phyloP scores from a whole-genome alignment of 2,329 filamentous ascomycete species.

The Colletotrichum lupini region DNA sequence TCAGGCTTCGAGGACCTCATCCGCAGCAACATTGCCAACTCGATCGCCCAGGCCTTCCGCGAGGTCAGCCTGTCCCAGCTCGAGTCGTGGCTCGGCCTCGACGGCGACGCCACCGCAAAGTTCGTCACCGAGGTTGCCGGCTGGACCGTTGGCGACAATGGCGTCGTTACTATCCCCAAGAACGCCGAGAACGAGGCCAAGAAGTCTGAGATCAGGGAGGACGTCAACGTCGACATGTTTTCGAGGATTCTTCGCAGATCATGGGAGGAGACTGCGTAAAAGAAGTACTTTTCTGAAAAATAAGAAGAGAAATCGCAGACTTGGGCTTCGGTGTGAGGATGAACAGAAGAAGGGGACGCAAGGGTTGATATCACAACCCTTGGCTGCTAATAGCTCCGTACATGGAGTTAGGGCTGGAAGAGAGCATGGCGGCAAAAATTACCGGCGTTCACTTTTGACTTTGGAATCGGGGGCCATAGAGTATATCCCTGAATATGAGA shows the following conservation, averaged over 20 bases:
- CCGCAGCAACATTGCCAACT: constrained; percentile 87
- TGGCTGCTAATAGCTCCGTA: constrained; percentile 32
- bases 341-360: constrained; percentile 7
- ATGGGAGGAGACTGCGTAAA: constrained; percentile 82
- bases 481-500: constrained; percentile 37
- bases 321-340: constrained; percentile 12
- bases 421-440: constrained; percentile 38
- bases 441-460: constrained; percentile 38
- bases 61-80: constrained; percentile 76
- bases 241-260: constrained; percentile 82
- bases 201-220: constrained; percentile 94
- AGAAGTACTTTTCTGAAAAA: not conserved
- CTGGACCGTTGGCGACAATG: constrained; percentile 80
- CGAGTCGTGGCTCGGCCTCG: constrained; percentile 81
- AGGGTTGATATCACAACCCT: constrained; percentile 11
- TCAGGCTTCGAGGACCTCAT: constrained; percentile 95
- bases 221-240: constrained; percentile 92
- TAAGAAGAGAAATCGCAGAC: not conserved
- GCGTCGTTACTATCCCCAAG: constrained; percentile 79
- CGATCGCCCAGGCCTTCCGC: constrained; percentile 84
- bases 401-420: constrained; percentile 34
- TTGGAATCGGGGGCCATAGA: constrained; percentile 37
- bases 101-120: constrained; percentile 75
- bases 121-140: constrained; percentile 88
- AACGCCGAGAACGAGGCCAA: constrained; percentile 99